Conservation (phyloP, 768 basidiomycete species). For the Lepiota subincarnata region DNA sequence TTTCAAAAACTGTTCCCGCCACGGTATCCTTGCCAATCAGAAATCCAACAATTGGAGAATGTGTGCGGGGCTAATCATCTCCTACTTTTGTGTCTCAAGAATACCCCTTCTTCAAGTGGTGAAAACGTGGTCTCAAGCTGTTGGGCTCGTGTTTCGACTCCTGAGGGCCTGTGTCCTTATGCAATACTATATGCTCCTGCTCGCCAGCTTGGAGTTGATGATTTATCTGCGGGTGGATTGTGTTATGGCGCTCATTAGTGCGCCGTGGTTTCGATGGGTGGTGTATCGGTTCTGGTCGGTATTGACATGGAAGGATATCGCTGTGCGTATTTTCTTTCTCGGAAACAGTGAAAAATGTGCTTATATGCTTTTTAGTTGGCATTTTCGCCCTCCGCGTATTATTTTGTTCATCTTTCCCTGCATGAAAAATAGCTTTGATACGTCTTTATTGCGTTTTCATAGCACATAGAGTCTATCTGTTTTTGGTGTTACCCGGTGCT, state of each 20-base stretch:
- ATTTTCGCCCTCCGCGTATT: constrained; percentile 4
- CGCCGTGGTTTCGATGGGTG: constrained; percentile 5
- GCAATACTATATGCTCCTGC: constrained; percentile 1
- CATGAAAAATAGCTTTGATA: background rate
- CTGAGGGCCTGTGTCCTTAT: background rate
- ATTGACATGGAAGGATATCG: constrained; percentile 5
- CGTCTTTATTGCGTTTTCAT: background rate
- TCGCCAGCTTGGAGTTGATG: constrained; percentile 3
- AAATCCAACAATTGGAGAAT: background rate
- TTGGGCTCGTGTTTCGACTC: background rate
- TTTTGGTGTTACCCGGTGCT: too few relatives aligned
- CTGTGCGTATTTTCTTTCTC: background rate
- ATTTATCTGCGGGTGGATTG: constrained; percentile 7
- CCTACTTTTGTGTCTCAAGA: background rate
- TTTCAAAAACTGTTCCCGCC: background rate
- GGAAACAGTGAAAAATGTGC: background rate
- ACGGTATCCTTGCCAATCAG: background rate
- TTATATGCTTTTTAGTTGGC: background rate
- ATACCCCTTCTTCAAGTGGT: background rate
- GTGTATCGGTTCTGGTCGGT: background rate
- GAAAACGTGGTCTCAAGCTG: background rate
- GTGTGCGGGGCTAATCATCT: background rate
- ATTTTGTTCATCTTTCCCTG: constrained; percentile 5
- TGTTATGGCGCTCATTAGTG: background rate
- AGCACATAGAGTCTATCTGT: too few relatives aligned